Evolutionary conservation across 2,329 filamentous ascomycete genomes (phyloP).

Genomic region (Trichoderma sp.): DNA sequence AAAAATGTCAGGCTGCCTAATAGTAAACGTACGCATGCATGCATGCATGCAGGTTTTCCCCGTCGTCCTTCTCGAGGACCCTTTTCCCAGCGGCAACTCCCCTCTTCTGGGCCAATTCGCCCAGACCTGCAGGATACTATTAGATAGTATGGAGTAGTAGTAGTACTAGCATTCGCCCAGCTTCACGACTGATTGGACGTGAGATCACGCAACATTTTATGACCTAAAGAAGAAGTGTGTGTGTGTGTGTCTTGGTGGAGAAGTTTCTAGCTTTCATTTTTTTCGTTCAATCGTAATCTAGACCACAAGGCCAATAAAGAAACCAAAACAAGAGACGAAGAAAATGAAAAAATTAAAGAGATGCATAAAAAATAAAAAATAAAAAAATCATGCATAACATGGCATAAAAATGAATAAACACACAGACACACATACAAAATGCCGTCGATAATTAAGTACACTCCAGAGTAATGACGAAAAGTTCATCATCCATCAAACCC

Average conservation of each 20-base stretch:
- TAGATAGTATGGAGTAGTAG: neutral
- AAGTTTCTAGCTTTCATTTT: neutral
- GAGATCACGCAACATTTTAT: neutral
- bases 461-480: neutral
- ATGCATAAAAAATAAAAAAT: neutral
- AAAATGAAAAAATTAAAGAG: neutral
- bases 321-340: neutral
- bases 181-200: neutral
- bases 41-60: neutral
- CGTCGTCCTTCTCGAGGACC: neutral
- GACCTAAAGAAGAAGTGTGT: neutral
- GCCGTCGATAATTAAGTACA: conserved; percentile 7
- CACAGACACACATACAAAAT: neutral
- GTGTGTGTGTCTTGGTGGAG: neutral
- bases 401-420: neutral
- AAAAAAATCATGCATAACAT: neutral
- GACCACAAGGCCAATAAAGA: neutral
- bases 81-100: neutral
- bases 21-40: neutral
- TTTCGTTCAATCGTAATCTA: conserved; percentile 1
- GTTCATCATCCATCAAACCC: conserved; percentile 4
- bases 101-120: neutral
- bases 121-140: conserved; percentile 9
- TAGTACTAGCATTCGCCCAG: neutral
- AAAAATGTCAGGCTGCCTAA: no score